Evolutionary conservation across 352 stramenopile genomes (phyloP), one percentile per base, ranked within the genome.

Genomic region (Blastocystis sp.): DNA sequence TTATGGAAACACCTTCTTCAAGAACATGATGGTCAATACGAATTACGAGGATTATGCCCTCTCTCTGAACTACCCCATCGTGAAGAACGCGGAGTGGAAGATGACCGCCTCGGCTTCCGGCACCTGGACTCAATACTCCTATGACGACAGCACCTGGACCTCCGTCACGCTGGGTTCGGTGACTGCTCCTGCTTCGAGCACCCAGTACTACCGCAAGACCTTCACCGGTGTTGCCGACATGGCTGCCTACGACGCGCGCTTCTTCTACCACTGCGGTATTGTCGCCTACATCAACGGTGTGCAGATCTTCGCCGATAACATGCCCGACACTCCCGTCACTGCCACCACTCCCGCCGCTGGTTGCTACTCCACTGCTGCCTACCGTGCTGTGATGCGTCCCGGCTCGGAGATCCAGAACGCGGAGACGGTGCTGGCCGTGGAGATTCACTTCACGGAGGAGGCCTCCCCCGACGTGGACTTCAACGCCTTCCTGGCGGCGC

Each of bases 231-330:
- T 77, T 19, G 17, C 9, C 19, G 66, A 19, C 54, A 77, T 77
- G 66, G 66, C 66, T 59, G 43, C 66, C 60, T 24, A 54, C 10
- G 66, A 77, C n/a, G 52, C 34, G 24, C 66, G 45, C 17, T 77
- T 77, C 66, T n/a, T 42, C 2, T 77, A 77, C 34, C 19, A 2
- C 45, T 11, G 24, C 11, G 66, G 66, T 60, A 77, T 77, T 1
- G 52, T 77, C 21, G 66, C 66, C 52, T 77, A 77, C 34, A 60
- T 77, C 3, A 77, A 77, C 34, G 66, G 66, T 54, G n/a, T 77
- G 7, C 38, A 77, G 19, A 59, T 77, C 43, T 77, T 60, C 42
- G 3, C 38, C 1, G 66, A 77, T 21, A 77, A 77, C 52, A 77
- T 77, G 42, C 38, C 66, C 24, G 66, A 48, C 3, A 43, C 38